Evolutionary conservation across 2,329 filamentous ascomycete species (phyloP).

Genomic region (Colletotrichum ledebouriae): DNA sequence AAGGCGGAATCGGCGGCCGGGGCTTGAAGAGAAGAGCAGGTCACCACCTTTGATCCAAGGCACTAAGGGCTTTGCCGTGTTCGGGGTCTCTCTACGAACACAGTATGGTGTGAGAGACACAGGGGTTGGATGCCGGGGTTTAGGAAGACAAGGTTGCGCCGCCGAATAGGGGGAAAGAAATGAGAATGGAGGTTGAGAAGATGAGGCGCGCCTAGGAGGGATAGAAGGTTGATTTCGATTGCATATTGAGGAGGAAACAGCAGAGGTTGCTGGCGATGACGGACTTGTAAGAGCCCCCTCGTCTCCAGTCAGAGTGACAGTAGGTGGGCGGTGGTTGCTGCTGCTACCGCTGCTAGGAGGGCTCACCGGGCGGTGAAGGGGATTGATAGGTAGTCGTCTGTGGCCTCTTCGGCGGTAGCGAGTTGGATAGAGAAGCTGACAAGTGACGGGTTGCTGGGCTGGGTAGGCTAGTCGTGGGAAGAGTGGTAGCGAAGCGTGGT

Average conservation of each 20-base stretch:
- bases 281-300: constrained; percentile 40
- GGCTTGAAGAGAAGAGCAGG: constrained; percentile 17
- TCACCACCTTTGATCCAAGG: constrained; percentile 38
- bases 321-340: too few species aligned
- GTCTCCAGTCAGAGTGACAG: not conserved
- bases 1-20: constrained; percentile 33
- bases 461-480: constrained; percentile 10
- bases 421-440: constrained; percentile 6
- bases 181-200: not conserved
- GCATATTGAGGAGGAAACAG: constrained; percentile 40
- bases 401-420: constrained; percentile 10
- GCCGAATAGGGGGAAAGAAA: constrained; percentile 15
- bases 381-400: constrained; percentile 2
- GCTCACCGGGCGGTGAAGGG: constrained; percentile 40
- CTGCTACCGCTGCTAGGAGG: constrained; percentile 6
- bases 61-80: constrained; percentile 20
- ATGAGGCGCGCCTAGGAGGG: constrained; percentile 32
- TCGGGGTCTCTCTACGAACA: constrained; percentile 9
- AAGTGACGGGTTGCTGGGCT: constrained; percentile 21
- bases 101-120: constrained; percentile 31
- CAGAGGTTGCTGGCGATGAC: constrained; percentile 31
- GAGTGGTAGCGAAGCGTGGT: constrained; percentile 7
- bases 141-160: constrained; percentile 15
- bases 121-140: constrained; percentile 29
- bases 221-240: constrained; percentile 30